These are phyloP conservation scores for Nelumbo lutea DNA, from an alignment of 164 flowering plant species.

Conservation along the genomic window DNA sequence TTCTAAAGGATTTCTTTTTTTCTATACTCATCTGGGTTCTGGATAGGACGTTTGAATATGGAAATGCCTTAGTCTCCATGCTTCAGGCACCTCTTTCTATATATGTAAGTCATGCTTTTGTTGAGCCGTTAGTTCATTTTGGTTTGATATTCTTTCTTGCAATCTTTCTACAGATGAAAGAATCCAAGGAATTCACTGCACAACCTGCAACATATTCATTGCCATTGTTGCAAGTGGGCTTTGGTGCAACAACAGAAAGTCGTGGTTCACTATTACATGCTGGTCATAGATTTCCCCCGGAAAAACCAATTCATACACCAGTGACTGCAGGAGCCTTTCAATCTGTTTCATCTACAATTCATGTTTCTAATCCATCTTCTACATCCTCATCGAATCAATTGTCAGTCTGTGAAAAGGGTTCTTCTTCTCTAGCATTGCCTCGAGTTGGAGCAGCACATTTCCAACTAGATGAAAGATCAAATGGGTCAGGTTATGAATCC, in stretches of 20 bases:
- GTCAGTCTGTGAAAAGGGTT: constrained; percentile 37
- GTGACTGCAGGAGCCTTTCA: constrained; percentile 33
- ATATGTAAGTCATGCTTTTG: too few relatives aligned
- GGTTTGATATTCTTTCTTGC: not conserved
- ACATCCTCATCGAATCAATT: constrained; percentile 34
- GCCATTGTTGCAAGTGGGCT: constrained; percentile 33
- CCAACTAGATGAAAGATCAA: constrained; percentile 44
- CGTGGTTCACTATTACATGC: constrained; percentile 26
- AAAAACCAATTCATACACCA: constrained; percentile 30
- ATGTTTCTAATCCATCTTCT: constrained; percentile 35
- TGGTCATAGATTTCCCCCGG: constrained; percentile 32
- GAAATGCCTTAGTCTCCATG: too few relatives aligned
- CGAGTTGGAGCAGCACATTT: constrained; percentile 42
- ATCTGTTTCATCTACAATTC: constrained; percentile 31
- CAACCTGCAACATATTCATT: constrained; percentile 41
- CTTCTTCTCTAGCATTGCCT: constrained; percentile 31
- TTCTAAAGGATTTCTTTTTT: too few relatives aligned
- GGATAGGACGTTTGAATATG: too few relatives aligned
- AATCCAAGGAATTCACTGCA: constrained; percentile 46
- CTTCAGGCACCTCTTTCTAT: too few relatives aligned
- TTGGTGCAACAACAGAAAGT: constrained; percentile 33
- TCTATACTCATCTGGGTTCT: too few relatives aligned
- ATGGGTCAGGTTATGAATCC: constrained; percentile 33
- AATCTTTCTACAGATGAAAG: constrained; percentile 58
- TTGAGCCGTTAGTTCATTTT: not conserved